phyloP scores from a whole-genome alignment of 2,329 filamentous ascomycete species.

The Rutstroemia sp. region DNA sequence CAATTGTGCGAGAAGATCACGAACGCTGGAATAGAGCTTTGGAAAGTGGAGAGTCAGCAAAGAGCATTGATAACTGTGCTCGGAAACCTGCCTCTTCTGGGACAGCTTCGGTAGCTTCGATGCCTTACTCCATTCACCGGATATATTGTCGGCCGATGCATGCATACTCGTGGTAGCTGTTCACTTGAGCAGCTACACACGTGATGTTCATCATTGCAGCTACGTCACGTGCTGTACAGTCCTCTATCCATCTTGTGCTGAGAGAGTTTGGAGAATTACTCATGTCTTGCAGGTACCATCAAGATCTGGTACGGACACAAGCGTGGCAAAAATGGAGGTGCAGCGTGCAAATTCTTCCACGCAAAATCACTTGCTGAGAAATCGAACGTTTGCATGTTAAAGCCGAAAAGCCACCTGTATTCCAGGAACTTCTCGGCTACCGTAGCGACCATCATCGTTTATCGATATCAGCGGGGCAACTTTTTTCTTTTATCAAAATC shows the following conservation, averaged over 20 bases:
- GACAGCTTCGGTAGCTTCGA: too few relatives aligned
- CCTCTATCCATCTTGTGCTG: too few relatives aligned
- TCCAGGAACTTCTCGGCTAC: not conserved
- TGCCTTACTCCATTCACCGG: too few relatives aligned
- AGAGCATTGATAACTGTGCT: not conserved
- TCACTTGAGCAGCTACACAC: too few relatives aligned
- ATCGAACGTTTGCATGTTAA: not conserved
- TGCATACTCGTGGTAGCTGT: too few relatives aligned
- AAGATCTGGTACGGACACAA: too few relatives aligned
- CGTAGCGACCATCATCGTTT: constrained; percentile 8
- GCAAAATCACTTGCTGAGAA: not conserved
- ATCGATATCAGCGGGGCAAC: constrained; percentile 17
- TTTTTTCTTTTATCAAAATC: constrained; percentile 23
- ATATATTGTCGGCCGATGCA: too few relatives aligned
- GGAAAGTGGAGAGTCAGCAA: not conserved
- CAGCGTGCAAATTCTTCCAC: not conserved
- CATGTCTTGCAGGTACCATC: too few relatives aligned
- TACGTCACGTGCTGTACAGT: too few relatives aligned
- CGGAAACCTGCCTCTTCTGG: not conserved
- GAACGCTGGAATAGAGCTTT: not conserved
- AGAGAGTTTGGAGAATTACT: too few relatives aligned
- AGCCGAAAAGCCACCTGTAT: not conserved
- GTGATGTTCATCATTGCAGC: too few relatives aligned
- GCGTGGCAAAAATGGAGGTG: too few relatives aligned
- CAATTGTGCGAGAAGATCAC: constrained; percentile 6